A percentile compares a stretch with the other conserved stretches of the same genome.
Conservation (phyloP, 306 rosid species). For the Trifolium subterraneum region DNA sequence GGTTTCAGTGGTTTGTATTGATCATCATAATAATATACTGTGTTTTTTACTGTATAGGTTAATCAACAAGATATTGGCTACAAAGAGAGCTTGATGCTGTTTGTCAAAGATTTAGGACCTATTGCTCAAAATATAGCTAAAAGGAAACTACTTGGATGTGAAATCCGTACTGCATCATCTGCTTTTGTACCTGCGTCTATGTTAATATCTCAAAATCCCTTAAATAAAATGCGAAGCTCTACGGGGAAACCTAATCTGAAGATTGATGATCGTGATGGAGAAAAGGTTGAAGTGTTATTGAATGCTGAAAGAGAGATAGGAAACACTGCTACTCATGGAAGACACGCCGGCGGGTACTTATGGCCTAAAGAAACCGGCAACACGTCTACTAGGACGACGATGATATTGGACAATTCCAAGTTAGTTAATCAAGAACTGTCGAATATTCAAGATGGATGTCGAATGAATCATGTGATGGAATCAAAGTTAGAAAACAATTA, state of each 20-base stretch:
- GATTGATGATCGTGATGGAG: conserved; percentile 26
- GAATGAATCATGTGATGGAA: neutral
- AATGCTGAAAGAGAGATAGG: conserved; percentile 30
- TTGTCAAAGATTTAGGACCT: conserved; percentile 62
- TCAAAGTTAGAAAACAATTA: conserved; percentile 25
- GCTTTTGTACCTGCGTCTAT: conserved; percentile 8
- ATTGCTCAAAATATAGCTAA: conserved; percentile 52
- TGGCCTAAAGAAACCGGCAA: neutral
- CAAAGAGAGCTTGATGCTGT: conserved; percentile 64
- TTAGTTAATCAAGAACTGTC: conserved; percentile 27
- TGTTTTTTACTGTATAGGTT: conserved; percentile 42
- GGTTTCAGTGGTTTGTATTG: conserved; percentile 5
- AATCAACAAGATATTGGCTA: conserved; percentile 53
- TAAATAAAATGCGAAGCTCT: neutral
- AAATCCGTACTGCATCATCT: conserved; percentile 40
- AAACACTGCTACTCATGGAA: conserved; percentile 17
- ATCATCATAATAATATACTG: neutral
- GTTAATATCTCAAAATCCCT: conserved; percentile 33
- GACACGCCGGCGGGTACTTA: neutral
- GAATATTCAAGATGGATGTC: conserved; percentile 22
- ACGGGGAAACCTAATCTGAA: neutral
- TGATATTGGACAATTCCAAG: conserved; percentile 37
- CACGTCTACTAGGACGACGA: neutral
- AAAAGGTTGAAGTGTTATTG: conserved; percentile 31
- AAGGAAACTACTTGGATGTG: conserved; percentile 54